Conservation (phyloP, 768 basidiomycete species). For the Daedaleopsis nitida region DNA sequence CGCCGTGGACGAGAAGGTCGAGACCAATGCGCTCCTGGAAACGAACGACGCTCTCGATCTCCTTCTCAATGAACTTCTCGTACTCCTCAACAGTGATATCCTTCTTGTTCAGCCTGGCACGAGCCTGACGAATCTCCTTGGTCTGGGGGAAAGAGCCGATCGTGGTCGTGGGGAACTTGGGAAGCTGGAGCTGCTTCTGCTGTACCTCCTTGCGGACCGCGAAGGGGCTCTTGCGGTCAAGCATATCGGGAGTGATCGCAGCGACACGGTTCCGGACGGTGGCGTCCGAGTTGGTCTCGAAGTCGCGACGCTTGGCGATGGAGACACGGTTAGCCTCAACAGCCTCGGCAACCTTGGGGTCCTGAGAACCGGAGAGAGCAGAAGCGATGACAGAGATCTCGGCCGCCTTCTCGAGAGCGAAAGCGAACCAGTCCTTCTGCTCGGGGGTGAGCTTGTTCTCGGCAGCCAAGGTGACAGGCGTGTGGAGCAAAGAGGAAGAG, state of each 20-base stretch:
- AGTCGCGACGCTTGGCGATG: conserved; percentile 92
- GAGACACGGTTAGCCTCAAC: conserved; percentile 89
- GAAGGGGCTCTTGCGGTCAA: conserved; percentile 90
- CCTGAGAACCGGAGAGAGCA: conserved; percentile 83
- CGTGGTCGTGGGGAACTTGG: conserved; percentile 98
- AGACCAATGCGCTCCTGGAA: conserved; percentile 98
- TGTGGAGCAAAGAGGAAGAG: conserved; percentile 98
- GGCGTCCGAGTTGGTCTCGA: conserved; percentile 92
- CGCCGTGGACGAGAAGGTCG: conserved; percentile 97
- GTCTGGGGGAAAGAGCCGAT: conserved; percentile 99
- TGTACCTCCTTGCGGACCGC: conserved; percentile 84
- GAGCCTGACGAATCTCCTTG: conserved; percentile 96
- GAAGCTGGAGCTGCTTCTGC: conserved; percentile 84
- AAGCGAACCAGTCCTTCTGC: conserved; percentile 98
- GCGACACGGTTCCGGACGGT: conserved; percentile 94
- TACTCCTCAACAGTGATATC: conserved; percentile 87
- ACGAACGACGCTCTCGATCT: conserved; percentile 88
- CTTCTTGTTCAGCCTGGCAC: conserved; percentile 91
- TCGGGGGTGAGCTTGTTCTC: conserved; percentile 89
- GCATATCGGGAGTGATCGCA: conserved; percentile 82
- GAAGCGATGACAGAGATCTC: conserved; percentile 91
- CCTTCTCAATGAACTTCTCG: conserved; percentile 97
- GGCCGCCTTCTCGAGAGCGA: conserved; percentile 92
- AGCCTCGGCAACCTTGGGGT: conserved; percentile 64
- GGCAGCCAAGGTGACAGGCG: conserved; percentile 90